Percentiles rank a stretch among this genome's conserved stretches.
Conservation (phyloP, 768 basidiomycete genomes). For the Trametes coccinea region DNA sequence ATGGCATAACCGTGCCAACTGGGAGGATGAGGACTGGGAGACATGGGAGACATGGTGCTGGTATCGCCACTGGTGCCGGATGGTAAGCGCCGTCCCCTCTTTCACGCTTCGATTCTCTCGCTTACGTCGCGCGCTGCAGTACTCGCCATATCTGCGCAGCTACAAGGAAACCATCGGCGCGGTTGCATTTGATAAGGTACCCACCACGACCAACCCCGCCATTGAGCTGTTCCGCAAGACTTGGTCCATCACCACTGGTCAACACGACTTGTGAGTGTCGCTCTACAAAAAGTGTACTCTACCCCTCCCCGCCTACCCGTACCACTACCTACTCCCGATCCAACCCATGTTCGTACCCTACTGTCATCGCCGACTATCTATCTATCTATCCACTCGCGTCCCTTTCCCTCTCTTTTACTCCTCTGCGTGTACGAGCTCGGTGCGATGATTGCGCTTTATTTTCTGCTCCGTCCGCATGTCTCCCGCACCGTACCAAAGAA, state of each 20-base stretch:
- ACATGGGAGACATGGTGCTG: slow-evolving; percentile 90
- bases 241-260: slow-evolving; percentile 72
- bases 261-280: slow-evolving; percentile 38
- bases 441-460: slow-evolving; percentile 7
- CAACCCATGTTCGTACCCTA: neutral
- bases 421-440: slow-evolving; percentile 3
- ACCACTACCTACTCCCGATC: neutral
- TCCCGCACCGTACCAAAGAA: neutral
- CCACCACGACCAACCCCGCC: slow-evolving; percentile 56
- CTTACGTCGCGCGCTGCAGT: slow-evolving; percentile 42
- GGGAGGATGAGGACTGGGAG: slow-evolving; percentile 77
- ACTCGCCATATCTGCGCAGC: slow-evolving; percentile 75
- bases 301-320: neutral
- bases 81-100: slow-evolving; percentile 47
- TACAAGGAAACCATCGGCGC: slow-evolving; percentile 70
- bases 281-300: neutral
- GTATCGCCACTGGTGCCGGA: slow-evolving; percentile 87
- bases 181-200: slow-evolving; percentile 67
- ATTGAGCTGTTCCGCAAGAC: slow-evolving; percentile 60
- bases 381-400: neutral
- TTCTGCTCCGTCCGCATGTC: neutral
- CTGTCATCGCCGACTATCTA: neutral
- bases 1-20: slow-evolving; percentile 70
- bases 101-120: neutral
- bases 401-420: neutral